Percentiles rank a stretch among this genome's conserved stretches.
Evolutionary conservation across 345 rosid species (phyloP).

Genomic region (Populus davidiana): DNA sequence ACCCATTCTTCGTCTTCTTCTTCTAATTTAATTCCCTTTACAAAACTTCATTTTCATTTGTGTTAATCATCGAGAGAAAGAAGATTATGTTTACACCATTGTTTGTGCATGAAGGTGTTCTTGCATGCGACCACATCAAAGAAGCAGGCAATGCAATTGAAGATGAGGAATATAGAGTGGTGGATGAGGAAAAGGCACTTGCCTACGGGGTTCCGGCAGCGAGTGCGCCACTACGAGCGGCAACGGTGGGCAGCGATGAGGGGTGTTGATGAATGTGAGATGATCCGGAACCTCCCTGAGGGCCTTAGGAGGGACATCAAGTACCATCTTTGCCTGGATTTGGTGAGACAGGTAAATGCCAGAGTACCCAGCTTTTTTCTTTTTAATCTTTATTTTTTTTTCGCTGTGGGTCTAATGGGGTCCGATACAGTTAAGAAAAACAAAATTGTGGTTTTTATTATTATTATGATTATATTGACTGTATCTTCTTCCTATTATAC

Average conservation of each 20-base stretch:
- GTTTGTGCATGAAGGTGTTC: constrained; percentile 51
- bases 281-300: constrained; percentile 85
- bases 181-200: constrained; percentile 94
- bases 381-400: too few relatives aligned
- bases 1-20: too few relatives aligned
- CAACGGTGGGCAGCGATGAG: constrained; percentile 99
- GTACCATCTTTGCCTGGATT: constrained; percentile 86
- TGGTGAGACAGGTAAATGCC: constrained; percentile 73
- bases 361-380: too few relatives aligned
- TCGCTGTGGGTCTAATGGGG: too few relatives aligned
- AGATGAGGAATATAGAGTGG: constrained; percentile 97
- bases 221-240: constrained; percentile 88
- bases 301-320: constrained; percentile 95
- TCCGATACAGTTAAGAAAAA: too few relatives aligned
- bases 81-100: too few relatives aligned
- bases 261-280: constrained; percentile 83
- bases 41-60: too few relatives aligned
- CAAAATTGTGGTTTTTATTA: too few relatives aligned
- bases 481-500: too few relatives aligned
- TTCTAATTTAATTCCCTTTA: too few relatives aligned
- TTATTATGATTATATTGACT: too few relatives aligned
- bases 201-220: constrained; percentile 77
- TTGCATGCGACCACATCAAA: constrained; percentile 88
- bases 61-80: too few relatives aligned
- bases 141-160: constrained; percentile 94